These are phyloP conservation scores for Pholiota microspora DNA, from an alignment of 768 basidiomycete species.

Conservation along the genomic window DNA sequence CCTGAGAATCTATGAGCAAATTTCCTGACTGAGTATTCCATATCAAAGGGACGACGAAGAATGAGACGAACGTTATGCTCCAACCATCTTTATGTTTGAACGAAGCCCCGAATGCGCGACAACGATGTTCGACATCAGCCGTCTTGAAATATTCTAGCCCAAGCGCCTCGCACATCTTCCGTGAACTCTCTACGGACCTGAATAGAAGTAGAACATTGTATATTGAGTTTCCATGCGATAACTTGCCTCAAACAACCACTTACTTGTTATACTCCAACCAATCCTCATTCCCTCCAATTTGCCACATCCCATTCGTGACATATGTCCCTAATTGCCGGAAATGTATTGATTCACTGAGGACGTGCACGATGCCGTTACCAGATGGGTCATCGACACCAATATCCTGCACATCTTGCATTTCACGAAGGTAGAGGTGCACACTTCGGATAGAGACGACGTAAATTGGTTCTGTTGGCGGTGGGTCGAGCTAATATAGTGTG, in stretches of 20 bases:
- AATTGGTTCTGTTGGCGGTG: constrained; percentile 59
- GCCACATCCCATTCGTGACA: constrained; percentile 38
- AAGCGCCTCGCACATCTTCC: constrained; percentile 46
- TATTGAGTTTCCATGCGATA: neutral
- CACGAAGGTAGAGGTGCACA: constrained; percentile 67
- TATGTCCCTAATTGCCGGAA: constrained; percentile 38
- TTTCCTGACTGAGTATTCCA: neutral
- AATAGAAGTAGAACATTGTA: neutral
- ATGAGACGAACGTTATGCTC: constrained; percentile 67
- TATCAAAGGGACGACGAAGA: constrained; percentile 39
- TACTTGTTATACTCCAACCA: constrained; percentile 44
- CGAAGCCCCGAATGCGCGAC: constrained; percentile 68
- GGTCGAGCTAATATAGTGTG: constrained; percentile 51
- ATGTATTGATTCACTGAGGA: constrained; percentile 57
- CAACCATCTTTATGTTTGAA: constrained; percentile 70
- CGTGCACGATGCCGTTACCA: constrained; percentile 49
- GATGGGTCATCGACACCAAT: constrained; percentile 54
- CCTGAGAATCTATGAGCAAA: constrained; percentile 74
- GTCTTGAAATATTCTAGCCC: constrained; percentile 62
- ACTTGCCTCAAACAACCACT: constrained; percentile 3
- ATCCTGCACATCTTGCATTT: constrained; percentile 69
- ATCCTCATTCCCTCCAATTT: constrained; percentile 39
- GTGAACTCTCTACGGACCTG: constrained; percentile 44
- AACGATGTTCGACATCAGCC: constrained; percentile 73
- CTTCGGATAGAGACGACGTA: constrained; percentile 64